Conservation (phyloP, 2,329 filamentous ascomycete genomes). For the Penicillium italicum region DNA sequence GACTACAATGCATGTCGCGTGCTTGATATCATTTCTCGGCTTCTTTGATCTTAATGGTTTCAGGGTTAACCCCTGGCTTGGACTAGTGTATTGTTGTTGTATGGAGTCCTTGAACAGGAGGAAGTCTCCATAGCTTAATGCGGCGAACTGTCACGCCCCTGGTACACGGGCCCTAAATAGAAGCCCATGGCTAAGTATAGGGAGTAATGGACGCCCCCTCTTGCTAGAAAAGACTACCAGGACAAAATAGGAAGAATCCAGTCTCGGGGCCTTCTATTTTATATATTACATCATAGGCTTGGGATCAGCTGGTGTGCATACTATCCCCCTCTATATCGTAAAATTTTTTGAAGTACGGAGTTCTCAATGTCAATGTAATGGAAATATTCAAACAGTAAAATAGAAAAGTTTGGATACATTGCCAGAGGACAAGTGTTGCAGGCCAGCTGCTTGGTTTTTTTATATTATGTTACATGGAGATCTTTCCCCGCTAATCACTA, state of each 20-base stretch:
- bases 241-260: no score
- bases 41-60: background rate
- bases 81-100: background rate
- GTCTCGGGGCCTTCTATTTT: no score
- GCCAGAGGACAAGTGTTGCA: background rate
- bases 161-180: background rate
- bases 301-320: background rate
- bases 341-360: background rate
- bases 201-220: background rate
- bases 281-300: background rate
- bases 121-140: background rate
- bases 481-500: constrained; percentile 1
- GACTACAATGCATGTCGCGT: background rate
- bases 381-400: background rate
- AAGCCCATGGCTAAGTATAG: no score
- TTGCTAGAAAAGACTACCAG: background rate
- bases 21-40: background rate
- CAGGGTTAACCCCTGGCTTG: background rate
- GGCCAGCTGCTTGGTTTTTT: constrained; percentile 4
- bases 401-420: background rate
- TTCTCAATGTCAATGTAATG: background rate
- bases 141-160: background rate
- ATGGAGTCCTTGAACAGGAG: no score
- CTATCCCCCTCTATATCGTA: background rate
- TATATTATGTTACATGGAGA: constrained; percentile 9